Evolutionary conservation across 2,329 filamentous ascomycete genomes (phyloP).

Genomic region (Sporothrix curviconia): DNA sequence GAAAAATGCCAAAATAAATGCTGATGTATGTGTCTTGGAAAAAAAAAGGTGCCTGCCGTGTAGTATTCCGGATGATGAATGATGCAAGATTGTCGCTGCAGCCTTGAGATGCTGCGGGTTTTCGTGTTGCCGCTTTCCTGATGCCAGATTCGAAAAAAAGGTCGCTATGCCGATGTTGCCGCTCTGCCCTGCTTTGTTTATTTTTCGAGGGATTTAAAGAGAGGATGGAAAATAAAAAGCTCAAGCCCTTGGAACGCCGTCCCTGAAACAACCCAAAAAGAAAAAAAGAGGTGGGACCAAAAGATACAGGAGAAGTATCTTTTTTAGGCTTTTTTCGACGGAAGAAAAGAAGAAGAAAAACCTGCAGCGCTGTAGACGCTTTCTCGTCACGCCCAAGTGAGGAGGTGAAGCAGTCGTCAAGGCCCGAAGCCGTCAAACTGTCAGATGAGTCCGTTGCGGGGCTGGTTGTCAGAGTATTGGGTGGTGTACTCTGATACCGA

Average conservation of each 20-base stretch:
- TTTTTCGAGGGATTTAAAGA: not conserved
- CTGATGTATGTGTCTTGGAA: not conserved
- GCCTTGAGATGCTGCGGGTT: not conserved
- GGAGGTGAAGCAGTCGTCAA: slow-evolving; percentile 17
- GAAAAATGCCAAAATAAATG: slow-evolving; percentile 6
- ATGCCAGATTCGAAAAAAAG: slow-evolving; percentile 19
- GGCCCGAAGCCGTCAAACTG: slow-evolving; percentile 10
- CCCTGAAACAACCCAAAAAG: slow-evolving; percentile 17
- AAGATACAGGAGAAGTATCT: not conserved
- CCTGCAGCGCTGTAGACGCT: not conserved
- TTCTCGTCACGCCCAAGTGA: too few relatives aligned
- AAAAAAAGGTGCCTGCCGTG: slow-evolving; percentile 6
- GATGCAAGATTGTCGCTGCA: slow-evolving; percentile 10
- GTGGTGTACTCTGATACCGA: slow-evolving; percentile 71
- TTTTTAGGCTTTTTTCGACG: not conserved
- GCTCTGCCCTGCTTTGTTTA: not conserved
- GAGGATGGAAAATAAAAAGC: slow-evolving; percentile 3
- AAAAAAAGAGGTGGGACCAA: not conserved
- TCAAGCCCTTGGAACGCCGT: slow-evolving; percentile 16
- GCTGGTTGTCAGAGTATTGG: slow-evolving; percentile 73
- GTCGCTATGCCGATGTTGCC: slow-evolving; percentile 2
- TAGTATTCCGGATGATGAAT: slow-evolving; percentile 4
- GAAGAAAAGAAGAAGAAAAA: not conserved
- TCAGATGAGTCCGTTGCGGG: slow-evolving; percentile 31
- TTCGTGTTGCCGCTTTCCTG: slow-evolving; percentile 20